phyloP scores from a whole-genome alignment of 306 rosid species.

The Oemleria cerasiformis region DNA sequence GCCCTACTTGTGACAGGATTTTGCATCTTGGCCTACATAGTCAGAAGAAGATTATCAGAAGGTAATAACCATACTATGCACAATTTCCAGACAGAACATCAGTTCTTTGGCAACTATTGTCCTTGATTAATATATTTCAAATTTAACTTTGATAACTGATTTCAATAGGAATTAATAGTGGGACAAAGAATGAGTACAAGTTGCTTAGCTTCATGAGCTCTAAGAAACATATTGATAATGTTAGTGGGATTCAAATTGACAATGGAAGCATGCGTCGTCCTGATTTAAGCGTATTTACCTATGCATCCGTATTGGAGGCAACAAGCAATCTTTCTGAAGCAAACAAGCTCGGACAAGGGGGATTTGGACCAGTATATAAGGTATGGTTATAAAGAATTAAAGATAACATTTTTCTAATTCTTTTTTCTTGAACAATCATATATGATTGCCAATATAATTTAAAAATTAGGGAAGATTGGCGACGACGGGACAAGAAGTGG shows the following conservation, averaged over 20 bases:
- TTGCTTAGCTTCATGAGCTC: background rate
- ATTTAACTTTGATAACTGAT: background rate
- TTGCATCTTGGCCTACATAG: background rate
- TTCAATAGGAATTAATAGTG: background rate
- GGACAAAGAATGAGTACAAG: background rate
- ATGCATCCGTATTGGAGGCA: slow-evolving; percentile 12
- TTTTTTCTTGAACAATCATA: no score
- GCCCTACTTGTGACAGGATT: slow-evolving; percentile 2
- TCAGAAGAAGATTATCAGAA: slow-evolving; percentile 2
- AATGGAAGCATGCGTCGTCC: background rate
- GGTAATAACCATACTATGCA: background rate
- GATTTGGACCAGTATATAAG: slow-evolving; percentile 11
- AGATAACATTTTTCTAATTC: no score
- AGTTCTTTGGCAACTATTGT: background rate
- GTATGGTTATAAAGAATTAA: background rate
- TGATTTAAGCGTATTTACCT: slow-evolving; percentile 17
- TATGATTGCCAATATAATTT: background rate
- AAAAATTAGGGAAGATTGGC: slow-evolving; percentile 24
- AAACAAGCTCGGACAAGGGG: slow-evolving; percentile 19
- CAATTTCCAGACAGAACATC: background rate
- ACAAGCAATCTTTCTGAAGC: background rate
- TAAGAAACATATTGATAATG: background rate
- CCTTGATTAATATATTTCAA: background rate
- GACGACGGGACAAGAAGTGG: slow-evolving; percentile 16
- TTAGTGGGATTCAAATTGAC: background rate